Percentiles rank a stretch among this genome's conserved stretches.
Conservation (phyloP, 257 asterid genomes). For the Cordia subcordata region DNA sequence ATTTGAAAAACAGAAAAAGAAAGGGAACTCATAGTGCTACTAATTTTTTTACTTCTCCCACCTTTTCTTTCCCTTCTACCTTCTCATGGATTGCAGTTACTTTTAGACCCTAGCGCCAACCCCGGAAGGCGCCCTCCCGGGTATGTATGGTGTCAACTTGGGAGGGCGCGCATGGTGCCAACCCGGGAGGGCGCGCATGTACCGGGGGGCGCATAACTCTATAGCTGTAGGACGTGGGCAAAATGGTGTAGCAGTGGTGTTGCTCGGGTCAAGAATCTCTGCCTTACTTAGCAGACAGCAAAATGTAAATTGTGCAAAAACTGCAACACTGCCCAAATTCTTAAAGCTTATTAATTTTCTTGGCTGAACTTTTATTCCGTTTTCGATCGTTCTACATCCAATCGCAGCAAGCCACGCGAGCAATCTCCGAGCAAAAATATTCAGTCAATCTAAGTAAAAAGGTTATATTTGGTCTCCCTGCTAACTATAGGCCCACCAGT, state of each 20-base stretch:
- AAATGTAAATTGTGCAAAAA: slow-evolving; percentile 14
- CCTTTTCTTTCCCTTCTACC: neutral
- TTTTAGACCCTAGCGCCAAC: too few relatives aligned
- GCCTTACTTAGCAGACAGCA: slow-evolving; percentile 7
- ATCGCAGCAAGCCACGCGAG: too few relatives aligned
- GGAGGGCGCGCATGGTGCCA: too few relatives aligned
- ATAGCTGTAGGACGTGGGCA: neutral
- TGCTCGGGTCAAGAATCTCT: neutral
- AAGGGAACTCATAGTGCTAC: slow-evolving; percentile 33
- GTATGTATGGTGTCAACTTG: too few relatives aligned
- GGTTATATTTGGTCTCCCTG: too few relatives aligned
- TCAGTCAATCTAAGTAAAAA: too few relatives aligned
- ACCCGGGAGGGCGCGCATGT: too few relatives aligned
- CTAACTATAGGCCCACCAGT: too few relatives aligned
- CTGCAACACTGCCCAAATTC: slow-evolving; percentile 15
- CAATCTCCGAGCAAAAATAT: too few relatives aligned
- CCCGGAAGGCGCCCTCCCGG: too few relatives aligned
- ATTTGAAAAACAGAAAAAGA: neutral
- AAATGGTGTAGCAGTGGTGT: neutral
- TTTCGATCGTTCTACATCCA: neutral
- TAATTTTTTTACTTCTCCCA: neutral
- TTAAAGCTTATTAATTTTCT: neutral
- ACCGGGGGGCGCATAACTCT: too few relatives aligned
- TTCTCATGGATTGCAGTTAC: neutral
- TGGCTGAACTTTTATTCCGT: neutral